Conservation (phyloP, 2,329 filamentous ascomycete genomes). For the Hirsutella thompsonii region DNA sequence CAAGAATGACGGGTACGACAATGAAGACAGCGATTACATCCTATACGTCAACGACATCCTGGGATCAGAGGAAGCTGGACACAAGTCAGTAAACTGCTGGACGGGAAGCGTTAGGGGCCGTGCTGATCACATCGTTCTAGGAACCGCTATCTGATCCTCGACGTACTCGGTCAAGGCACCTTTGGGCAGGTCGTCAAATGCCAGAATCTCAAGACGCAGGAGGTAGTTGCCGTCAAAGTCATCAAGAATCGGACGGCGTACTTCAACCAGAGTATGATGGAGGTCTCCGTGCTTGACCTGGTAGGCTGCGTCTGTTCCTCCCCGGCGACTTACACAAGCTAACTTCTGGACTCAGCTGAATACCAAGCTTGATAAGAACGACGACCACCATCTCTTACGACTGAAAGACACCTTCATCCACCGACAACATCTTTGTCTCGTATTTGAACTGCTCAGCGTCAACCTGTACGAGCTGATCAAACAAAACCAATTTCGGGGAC, state of each 20-base stretch:
- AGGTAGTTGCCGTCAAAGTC: constrained; percentile 97
- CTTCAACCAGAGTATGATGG: constrained; percentile 99
- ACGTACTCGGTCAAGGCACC: constrained; percentile 92
- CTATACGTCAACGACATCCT: constrained; percentile 98
- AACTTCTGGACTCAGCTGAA: constrained; percentile 53
- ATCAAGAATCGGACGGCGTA: constrained; percentile 99
- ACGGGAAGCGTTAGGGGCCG: neutral
- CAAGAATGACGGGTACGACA: constrained; percentile 98
- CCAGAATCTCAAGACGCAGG: constrained; percentile 94
- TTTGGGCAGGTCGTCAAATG: constrained; percentile 99
- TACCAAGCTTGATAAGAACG: constrained; percentile 97
- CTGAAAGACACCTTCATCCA: constrained; percentile 98
- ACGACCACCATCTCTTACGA: constrained; percentile 89
- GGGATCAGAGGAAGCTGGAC: constrained; percentile 92
- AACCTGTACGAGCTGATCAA: constrained; percentile 98
- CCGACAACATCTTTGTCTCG: constrained; percentile 87
- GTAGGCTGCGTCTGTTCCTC: constrained; percentile 33
- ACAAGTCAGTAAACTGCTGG: constrained; percentile 54
- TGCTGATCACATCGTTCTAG: constrained; percentile 26
- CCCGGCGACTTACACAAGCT: constrained; percentile 7
- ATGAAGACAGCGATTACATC: constrained; percentile 98
- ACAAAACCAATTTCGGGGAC: constrained; percentile 94
- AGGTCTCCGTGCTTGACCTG: constrained; percentile 92
- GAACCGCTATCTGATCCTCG: constrained; percentile 92
- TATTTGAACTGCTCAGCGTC: constrained; percentile 92